Conservation (phyloP, 1,284 basidiomycete species). For the Leccinum pachyderme region DNA sequence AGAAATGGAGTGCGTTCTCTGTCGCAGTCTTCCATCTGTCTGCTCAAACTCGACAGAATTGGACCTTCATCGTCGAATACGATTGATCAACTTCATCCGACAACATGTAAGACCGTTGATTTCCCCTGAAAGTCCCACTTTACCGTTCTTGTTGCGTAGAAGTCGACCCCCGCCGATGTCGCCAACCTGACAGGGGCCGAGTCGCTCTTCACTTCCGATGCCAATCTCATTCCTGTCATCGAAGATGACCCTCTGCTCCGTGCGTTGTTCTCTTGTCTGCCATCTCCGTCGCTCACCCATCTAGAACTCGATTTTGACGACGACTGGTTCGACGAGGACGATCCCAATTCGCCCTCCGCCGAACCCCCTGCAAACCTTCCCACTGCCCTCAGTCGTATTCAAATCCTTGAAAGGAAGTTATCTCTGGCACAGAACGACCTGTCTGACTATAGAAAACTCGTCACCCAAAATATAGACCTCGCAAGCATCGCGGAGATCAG, state of each 20-base stretch:
- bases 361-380: constrained; percentile 31
- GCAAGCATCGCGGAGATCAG: constrained; percentile 42
- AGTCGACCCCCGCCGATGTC: constrained; percentile 46
- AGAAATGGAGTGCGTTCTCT: constrained; percentile 48
- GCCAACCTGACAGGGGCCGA: constrained; percentile 54
- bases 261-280: constrained; percentile 39
- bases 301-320: constrained; percentile 61
- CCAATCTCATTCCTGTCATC: constrained; percentile 74
- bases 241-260: constrained; percentile 88
- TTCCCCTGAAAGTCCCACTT: constrained; percentile 13
- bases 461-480: constrained; percentile 50
- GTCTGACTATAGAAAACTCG: constrained; percentile 55
- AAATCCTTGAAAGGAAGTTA: constrained; percentile 52
- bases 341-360: constrained; percentile 9
- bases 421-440: constrained; percentile 52
- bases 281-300: not conserved
- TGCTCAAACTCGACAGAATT: constrained; percentile 38
- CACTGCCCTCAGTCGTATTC: constrained; percentile 45
- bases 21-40: not conserved
- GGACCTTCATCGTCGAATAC: constrained; percentile 71
- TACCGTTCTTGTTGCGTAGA: constrained; percentile 38
- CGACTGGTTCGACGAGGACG: constrained; percentile 76
- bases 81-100: constrained; percentile 85
- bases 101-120: constrained; percentile 48
- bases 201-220: constrained; percentile 67